phyloP scores from a whole-genome alignment of 805 yeast species.

The Lipomyces starkeyi region DNA sequence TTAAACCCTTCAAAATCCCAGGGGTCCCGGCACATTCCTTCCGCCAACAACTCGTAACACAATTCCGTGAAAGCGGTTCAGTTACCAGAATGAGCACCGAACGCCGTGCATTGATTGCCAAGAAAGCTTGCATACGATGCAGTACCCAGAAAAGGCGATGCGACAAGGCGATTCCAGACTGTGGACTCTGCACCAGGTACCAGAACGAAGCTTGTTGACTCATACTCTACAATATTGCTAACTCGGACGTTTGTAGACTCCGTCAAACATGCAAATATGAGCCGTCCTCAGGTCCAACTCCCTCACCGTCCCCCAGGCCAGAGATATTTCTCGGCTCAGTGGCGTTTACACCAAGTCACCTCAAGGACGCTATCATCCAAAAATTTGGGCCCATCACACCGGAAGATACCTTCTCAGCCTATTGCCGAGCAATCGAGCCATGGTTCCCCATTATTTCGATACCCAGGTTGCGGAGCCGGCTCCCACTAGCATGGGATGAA shows the following conservation, averaged over 20 bases:
- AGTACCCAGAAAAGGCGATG: background rate
- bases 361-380: constrained; percentile 1
- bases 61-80: background rate
- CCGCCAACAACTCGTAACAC: background rate
- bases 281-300: background rate
- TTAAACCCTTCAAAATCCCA: background rate
- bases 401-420: background rate
- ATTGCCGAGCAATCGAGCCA: constrained; percentile 2
- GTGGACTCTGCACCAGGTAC: background rate
- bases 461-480: background rate
- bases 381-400: background rate
- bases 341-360: background rate
- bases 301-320: constrained; percentile 1
- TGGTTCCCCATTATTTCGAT: constrained; percentile 1
- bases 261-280: background rate
- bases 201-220: background rate
- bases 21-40: constrained; percentile 1
- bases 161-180: background rate
- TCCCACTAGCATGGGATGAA: background rate
- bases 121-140: background rate
- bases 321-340: background rate
- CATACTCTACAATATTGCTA: background rate
- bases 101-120: background rate
- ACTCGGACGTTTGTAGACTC: background rate
- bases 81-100: background rate